Conservation (phyloP, 225 moss, liverwort and hornwort genomes). For the Pseudoscleropodium purum region DNA sequence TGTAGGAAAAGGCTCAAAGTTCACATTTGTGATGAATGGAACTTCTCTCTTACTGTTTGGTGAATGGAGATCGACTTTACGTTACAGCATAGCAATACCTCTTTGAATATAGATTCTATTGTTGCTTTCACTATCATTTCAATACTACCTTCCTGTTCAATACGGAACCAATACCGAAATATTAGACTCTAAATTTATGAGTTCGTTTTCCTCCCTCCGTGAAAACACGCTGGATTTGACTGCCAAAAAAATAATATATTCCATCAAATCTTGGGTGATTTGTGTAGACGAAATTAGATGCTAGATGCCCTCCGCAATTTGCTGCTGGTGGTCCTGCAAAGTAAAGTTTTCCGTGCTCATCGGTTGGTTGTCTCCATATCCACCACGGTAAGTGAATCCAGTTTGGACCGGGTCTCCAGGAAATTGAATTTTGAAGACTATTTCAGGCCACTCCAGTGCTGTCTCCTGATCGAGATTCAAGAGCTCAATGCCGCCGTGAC, state of each 20-base stretch:
- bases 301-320: slow-evolving; percentile 7
- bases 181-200: neutral
- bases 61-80: neutral
- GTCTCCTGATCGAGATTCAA: neutral
- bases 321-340: neutral
- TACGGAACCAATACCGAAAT: neutral
- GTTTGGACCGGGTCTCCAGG: slow-evolving; percentile 17
- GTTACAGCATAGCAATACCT: neutral
- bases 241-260: neutral
- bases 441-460: neutral
- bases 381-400: neutral
- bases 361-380: neutral
- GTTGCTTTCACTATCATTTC: neutral
- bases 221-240: neutral
- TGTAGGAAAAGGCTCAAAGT: neutral
- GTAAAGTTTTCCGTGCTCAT: neutral
- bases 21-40: neutral
- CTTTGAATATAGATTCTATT: neutral
- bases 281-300: neutral
- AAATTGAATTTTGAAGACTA: neutral
- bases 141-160: neutral
- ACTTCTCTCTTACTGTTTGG: neutral
- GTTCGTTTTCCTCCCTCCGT: neutral
- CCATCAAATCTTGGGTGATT: neutral
- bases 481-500: neutral